phyloP scores from a whole-genome alignment of 148 eudicot species.

The Dianthus caryophyllus region DNA sequence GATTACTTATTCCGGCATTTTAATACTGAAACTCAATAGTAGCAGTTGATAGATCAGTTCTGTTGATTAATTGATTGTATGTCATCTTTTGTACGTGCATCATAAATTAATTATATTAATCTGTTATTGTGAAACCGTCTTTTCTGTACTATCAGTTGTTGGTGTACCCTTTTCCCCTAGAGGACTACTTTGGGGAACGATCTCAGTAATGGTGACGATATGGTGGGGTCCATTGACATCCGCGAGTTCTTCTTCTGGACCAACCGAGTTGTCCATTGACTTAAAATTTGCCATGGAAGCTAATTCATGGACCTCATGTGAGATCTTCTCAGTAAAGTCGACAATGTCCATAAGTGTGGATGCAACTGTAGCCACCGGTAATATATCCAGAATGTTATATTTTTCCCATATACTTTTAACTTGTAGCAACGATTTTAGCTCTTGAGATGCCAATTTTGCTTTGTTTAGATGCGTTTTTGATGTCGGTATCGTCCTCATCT shows the following conservation, averaged over 20 bases:
- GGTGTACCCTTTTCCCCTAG: neutral
- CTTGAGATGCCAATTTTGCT: conserved; percentile 29
- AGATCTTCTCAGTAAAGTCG: conserved; percentile 34
- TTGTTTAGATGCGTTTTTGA: conserved; percentile 23
- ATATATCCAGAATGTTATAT: conserved; percentile 32
- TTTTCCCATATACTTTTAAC: conserved; percentile 20
- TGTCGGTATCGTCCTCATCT: conserved; percentile 21
- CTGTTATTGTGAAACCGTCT: neutral
- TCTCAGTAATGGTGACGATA: conserved; percentile 17
- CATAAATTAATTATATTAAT: neutral
- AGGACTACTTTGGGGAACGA: neutral
- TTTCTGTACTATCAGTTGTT: neutral
- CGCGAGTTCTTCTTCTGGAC: conserved; percentile 10
- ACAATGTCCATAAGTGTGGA: conserved; percentile 50
- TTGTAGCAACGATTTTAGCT: conserved; percentile 28
- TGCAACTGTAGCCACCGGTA: conserved; percentile 49
- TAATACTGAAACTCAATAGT: no score
- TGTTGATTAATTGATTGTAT: no score
- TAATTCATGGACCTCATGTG: conserved; percentile 47
- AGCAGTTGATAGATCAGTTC: no score
- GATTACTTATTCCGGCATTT: no score
- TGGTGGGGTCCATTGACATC: conserved; percentile 14
- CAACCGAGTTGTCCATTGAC: conserved; percentile 13
- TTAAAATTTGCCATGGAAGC: conserved; percentile 38
- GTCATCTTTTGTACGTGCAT: neutral